Percentiles rank a stretch among this genome's conserved stretches.
These are phyloP conservation scores for Wickerhamomyces bovis DNA, from an alignment of 805 yeast genomes.

Conservation along the genomic window DNA sequence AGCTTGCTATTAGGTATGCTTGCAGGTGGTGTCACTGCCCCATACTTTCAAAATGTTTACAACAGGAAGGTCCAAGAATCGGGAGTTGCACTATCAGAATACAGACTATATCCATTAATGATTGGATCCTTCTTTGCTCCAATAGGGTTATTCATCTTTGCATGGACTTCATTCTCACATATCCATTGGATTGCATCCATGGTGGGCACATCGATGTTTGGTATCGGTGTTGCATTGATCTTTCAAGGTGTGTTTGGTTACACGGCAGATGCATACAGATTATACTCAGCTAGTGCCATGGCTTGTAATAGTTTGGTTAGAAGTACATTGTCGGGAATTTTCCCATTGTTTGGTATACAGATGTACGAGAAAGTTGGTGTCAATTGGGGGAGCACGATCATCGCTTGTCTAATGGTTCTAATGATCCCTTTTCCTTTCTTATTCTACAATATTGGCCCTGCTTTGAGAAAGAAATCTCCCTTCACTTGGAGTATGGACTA, in stretches of 20 bases:
- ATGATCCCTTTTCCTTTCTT: slow-evolving; percentile 52
- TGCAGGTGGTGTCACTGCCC: slow-evolving; percentile 40
- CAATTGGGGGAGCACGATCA: slow-evolving; percentile 51
- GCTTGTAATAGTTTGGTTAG: slow-evolving; percentile 48
- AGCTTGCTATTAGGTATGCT: slow-evolving; percentile 49
- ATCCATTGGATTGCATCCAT: slow-evolving; percentile 73
- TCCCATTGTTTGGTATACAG: slow-evolving; percentile 52
- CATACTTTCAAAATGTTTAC: slow-evolving; percentile 36
- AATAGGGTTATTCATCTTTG: slow-evolving; percentile 65
- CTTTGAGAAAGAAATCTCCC: slow-evolving; percentile 38
- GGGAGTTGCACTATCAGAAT: slow-evolving; percentile 53
- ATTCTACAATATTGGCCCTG: slow-evolving; percentile 44
- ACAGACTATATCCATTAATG: slow-evolving; percentile 51
- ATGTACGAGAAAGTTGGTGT: slow-evolving; percentile 51
- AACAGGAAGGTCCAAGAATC: slow-evolving; percentile 37
- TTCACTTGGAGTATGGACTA: slow-evolving; percentile 34
- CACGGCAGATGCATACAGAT: slow-evolving; percentile 56
- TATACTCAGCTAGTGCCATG: slow-evolving; percentile 46
- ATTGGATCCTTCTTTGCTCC: slow-evolving; percentile 64
- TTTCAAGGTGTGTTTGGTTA: slow-evolving; percentile 65
- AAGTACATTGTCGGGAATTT: slow-evolving; percentile 47
- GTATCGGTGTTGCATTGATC: slow-evolving; percentile 59
- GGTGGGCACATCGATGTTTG: slow-evolving; percentile 69
- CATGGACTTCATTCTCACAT: slow-evolving; percentile 56
- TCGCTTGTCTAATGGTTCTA: slow-evolving; percentile 43